Conservation (phyloP, 345 rosid species). For the Citrus reticulata region DNA sequence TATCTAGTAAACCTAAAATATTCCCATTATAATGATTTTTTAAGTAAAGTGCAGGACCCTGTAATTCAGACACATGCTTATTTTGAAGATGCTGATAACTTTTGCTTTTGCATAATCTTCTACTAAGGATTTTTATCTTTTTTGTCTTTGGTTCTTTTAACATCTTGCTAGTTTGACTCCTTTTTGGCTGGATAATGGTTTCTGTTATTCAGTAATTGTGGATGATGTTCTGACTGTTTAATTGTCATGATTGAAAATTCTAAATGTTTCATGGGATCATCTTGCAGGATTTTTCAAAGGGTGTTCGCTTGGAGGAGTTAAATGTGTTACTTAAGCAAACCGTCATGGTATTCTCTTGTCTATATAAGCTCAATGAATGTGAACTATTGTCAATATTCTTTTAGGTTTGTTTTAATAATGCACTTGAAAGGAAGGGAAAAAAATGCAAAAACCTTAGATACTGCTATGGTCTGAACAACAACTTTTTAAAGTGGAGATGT, state of each 20-base stretch:
- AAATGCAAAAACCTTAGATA: background rate
- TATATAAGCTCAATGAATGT: background rate
- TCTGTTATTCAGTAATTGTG: background rate
- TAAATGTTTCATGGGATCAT: slow-evolving; percentile 12
- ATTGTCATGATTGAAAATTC: slow-evolving; percentile 6
- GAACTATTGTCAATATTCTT: background rate
- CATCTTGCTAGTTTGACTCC: slow-evolving; percentile 8
- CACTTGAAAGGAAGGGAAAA: background rate
- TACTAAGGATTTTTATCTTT: background rate
- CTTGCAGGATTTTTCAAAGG: slow-evolving; percentile 86
- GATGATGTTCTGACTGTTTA: slow-evolving; percentile 2
- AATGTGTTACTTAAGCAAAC: slow-evolving; percentile 77
- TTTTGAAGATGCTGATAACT: background rate
- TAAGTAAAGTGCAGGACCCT: background rate
- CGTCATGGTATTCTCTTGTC: slow-evolving; percentile 68
- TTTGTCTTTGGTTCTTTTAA: background rate
- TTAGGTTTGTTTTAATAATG: slow-evolving; percentile 6
- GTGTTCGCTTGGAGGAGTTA: slow-evolving; percentile 88
- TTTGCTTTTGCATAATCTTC: background rate
- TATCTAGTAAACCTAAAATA: background rate
- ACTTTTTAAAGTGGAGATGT: background rate
- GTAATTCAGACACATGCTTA: background rate
- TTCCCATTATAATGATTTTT: background rate
- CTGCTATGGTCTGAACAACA: background rate
- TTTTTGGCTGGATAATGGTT: slow-evolving; percentile 9